Percentiles rank a stretch among this genome's conserved stretches.
Conservation (phyloP, 1,284 basidiomycete species). For the Irpex lacteus region DNA sequence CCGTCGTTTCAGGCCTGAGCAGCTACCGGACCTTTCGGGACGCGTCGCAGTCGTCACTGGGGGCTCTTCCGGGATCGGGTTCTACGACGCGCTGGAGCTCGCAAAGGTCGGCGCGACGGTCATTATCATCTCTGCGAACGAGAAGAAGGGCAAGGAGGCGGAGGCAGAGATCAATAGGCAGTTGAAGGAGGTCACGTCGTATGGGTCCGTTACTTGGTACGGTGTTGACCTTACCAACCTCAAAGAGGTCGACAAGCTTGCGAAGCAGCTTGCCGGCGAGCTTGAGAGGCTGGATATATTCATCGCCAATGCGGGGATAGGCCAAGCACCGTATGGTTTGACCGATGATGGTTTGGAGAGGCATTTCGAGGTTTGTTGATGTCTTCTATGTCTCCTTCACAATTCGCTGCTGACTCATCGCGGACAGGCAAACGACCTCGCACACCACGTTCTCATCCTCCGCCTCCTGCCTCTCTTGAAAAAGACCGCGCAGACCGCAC, state of each 20-base stretch:
- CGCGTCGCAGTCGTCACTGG: constrained; percentile 31
- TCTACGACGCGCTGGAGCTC: constrained; percentile 27
- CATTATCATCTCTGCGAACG: constrained; percentile 28
- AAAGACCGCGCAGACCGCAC: constrained; percentile 24
- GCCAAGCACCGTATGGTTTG: constrained; percentile 26
- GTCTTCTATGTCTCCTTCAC: not conserved
- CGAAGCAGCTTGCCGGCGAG: constrained; percentile 23
- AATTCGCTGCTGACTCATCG: not conserved
- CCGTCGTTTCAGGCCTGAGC: constrained; percentile 24
- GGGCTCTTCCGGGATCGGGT: constrained; percentile 27
- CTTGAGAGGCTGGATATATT: constrained; percentile 28
- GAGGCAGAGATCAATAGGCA: constrained; percentile 41
- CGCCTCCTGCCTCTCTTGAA: constrained; percentile 28
- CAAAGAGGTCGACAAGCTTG: constrained; percentile 24
- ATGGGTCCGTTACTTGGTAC: constrained; percentile 25
- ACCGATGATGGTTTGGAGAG: constrained; percentile 28
- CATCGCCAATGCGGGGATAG: constrained; percentile 30
- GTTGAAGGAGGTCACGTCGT: constrained; percentile 70
- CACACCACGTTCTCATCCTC: constrained; percentile 27
- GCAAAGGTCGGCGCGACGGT: constrained; percentile 24
- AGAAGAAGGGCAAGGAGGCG: constrained; percentile 25
- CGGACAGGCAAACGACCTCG: constrained; percentile 28
- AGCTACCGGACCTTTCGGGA: constrained; percentile 25
- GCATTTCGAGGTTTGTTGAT: constrained; percentile 24
- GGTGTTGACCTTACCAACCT: constrained; percentile 25